phyloP scores from a whole-genome alignment of 805 yeast species.

The Starmerella potacharoeniae region DNA sequence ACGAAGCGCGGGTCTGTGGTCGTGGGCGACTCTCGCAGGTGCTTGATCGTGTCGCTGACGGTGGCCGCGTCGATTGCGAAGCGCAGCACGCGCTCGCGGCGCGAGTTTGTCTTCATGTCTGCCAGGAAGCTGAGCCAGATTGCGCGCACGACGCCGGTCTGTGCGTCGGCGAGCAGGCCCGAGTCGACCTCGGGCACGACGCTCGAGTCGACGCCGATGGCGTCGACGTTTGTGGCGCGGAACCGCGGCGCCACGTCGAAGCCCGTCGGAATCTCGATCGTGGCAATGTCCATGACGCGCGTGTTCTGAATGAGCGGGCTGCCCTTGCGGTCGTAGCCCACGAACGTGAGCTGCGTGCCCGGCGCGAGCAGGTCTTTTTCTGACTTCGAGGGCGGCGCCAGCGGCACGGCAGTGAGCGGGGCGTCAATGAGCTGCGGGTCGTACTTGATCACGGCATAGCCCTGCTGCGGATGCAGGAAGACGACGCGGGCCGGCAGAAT shows the following conservation, averaged over 20 bases:
- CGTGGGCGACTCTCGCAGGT: constrained; percentile 33
- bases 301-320: constrained; percentile 66
- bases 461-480: constrained; percentile 77
- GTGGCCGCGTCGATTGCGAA: constrained; percentile 72
- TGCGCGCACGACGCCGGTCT: constrained; percentile 64
- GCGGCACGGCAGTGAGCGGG: constrained; percentile 53
- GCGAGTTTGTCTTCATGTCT: constrained; percentile 47
- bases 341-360: constrained; percentile 66
- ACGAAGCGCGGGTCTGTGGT: constrained; percentile 42
- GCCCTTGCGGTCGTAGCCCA: constrained; percentile 65
- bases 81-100: constrained; percentile 50
- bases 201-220: constrained; percentile 61
- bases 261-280: constrained; percentile 56
- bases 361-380: constrained; percentile 36
- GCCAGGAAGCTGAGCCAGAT: constrained; percentile 78
- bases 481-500: constrained; percentile 69
- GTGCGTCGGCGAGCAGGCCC: constrained; percentile 65
- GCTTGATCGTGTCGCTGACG: constrained; percentile 44
- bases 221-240: constrained; percentile 74
- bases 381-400: constrained; percentile 5
- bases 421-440: constrained; percentile 67
- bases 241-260: constrained; percentile 63
- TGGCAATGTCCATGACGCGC: constrained; percentile 61
- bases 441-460: constrained; percentile 72
- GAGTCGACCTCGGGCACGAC: constrained; percentile 58